Base-by-base conservation (phyloP, 331 rosid species). In the Erythrophleum ivorense region DNA sequence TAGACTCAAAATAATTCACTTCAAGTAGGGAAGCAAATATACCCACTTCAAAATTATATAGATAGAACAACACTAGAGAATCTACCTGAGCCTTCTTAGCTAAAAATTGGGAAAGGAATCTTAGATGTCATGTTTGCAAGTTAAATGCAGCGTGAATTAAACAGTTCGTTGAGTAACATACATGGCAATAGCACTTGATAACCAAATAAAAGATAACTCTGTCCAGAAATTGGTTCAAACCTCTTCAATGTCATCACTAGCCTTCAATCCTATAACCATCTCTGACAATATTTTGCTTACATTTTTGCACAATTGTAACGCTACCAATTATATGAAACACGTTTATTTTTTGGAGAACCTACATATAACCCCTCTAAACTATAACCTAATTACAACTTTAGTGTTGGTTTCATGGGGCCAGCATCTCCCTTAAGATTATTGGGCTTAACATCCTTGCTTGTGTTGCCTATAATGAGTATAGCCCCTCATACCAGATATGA, bases 41-140 rank as follows among this genome's bases (percentile, higher is more conserved):
- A 73, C 36, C 68, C 31, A 71, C 31, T 81, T 77, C 65, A 65
- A 63, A 77, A 67, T 72, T 19, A 18, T 57, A 76, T 41, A 82
- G 34, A 76, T 34, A 76, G 24, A 74, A 34, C 38, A 75, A 40
- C 48, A 72, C 18, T 36, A 77, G 54, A 76, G 31, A 59, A 38
- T 55, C 85, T 52, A 68, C 2, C 34, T 7, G 7, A 57, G 58
- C 66, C 64, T 36, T 73, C 75, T 74, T 71, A 50, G 21, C 33
- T 60, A 5, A 58, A 58, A 58, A 19, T 19, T 21, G 53, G 58
- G 36, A 6, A 36, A 67, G 43, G 50, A 79, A n/a, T 71, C 68
- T 60, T 45, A 66, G 38, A 33, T 49, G 74, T 59, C 33, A 66
- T 46, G 33, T 10, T 11, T 12, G 54, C 16, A 6, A 59, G 12